Conservation (phyloP, 2,329 filamentous ascomycete species). For the Rutstroemia sp. region DNA sequence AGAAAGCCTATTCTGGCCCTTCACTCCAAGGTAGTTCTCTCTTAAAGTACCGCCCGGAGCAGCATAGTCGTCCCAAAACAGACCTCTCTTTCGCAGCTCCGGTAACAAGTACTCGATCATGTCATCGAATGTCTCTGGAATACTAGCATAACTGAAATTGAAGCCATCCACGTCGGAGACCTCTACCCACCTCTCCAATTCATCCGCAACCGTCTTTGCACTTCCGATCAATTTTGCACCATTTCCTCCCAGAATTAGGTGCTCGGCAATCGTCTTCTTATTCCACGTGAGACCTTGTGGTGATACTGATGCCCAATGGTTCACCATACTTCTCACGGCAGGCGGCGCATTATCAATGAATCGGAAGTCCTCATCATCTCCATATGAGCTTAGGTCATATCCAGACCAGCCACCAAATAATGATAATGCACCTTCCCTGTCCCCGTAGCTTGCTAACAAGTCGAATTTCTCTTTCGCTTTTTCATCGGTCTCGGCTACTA, state of each 20-base stretch:
- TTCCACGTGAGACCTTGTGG: conserved; percentile 32
- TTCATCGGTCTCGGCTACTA: conserved; percentile 57
- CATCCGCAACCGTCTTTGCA: conserved; percentile 20
- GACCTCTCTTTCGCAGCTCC: conserved; percentile 50
- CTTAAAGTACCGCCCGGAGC: conserved; percentile 52
- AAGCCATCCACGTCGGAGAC: conserved; percentile 24
- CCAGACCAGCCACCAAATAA: conserved; percentile 72
- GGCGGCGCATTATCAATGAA: conserved; percentile 39
- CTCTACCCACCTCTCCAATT: conserved; percentile 22
- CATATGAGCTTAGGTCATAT: conserved; percentile 53
- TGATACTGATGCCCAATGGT: conserved; percentile 35
- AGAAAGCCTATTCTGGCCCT: conserved; percentile 42
- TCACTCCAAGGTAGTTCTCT: conserved; percentile 49
- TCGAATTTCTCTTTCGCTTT: conserved; percentile 58
- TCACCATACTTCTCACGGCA: conserved; percentile 42
- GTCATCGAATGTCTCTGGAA: conserved; percentile 61
- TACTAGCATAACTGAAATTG: conserved; percentile 30
- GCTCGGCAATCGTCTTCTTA: conserved; percentile 27
- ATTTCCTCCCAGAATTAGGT: conserved; percentile 22
- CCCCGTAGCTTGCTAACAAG: conserved; percentile 54
- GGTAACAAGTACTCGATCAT: conserved; percentile 59
- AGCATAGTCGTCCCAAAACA: conserved; percentile 45
- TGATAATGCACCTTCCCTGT: conserved; percentile 58
- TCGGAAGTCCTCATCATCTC: conserved; percentile 55
- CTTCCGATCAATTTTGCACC: conserved; percentile 21